These are phyloP conservation scores for Psilocybe azurescens DNA, from an alignment of 768 basidiomycete species.

Conservation along the genomic window DNA sequence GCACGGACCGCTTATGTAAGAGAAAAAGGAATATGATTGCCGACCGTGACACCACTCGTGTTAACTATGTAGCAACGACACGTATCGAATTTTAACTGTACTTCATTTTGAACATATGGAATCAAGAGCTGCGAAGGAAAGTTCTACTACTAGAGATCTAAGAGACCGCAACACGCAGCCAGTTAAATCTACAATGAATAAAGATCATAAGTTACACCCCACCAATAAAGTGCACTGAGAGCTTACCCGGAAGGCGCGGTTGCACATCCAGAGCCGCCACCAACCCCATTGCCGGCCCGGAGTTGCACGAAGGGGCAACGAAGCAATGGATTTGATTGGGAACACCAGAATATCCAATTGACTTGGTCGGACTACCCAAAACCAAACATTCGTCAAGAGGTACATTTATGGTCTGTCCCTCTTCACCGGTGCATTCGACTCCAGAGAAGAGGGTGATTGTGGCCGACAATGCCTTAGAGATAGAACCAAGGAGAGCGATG, in stretches of 20 bases:
- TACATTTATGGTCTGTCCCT: neutral
- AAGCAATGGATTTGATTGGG: constrained; percentile 4
- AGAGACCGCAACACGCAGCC: too few species aligned
- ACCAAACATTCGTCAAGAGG: neutral
- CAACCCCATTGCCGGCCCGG: neutral
- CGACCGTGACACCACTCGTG: too few species aligned
- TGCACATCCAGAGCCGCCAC: neutral
- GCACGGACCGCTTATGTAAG: too few species aligned
- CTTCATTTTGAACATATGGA: too few species aligned
- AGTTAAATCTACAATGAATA: too few species aligned
- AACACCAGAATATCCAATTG: constrained; percentile 7
- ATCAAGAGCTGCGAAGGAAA: too few species aligned
- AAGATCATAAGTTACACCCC: too few species aligned
- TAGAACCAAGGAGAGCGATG: neutral
- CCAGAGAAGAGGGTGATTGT: constrained; percentile 1
- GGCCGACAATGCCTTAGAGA: neutral
- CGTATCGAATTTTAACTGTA: too few species aligned
- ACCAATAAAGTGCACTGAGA: too few species aligned
- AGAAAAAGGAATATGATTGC: too few species aligned
- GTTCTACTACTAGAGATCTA: too few species aligned
- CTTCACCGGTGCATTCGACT: neutral
- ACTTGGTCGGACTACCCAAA: neutral
- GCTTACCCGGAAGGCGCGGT: constrained; percentile 1
- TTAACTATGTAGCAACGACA: too few species aligned
- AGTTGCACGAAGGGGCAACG: neutral